Evolutionary conservation across 2,329 filamentous ascomycete species (phyloP).

Genomic region (Escovopsis sp.): DNA sequence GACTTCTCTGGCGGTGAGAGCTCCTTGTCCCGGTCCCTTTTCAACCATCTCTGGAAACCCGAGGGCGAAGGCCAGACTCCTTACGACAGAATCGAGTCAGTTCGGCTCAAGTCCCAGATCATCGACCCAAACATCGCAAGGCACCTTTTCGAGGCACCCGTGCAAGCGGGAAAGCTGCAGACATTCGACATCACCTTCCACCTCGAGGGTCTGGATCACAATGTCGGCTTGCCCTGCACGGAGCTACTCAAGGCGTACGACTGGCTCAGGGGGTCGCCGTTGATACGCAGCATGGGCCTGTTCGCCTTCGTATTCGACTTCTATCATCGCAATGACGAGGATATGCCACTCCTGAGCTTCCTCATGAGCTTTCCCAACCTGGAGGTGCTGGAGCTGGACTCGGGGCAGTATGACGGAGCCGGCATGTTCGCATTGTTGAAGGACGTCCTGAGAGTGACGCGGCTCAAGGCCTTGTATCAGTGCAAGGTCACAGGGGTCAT

Average conservation of each 20-base stretch:
- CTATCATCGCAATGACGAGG: slow-evolving; percentile 13
- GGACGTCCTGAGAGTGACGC: slow-evolving; percentile 14
- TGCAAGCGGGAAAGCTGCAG: slow-evolving; percentile 15
- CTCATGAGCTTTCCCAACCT: slow-evolving; percentile 22
- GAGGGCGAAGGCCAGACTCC: background rate
- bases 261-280: slow-evolving; percentile 21
- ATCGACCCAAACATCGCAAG: slow-evolving; percentile 12
- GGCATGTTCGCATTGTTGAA: slow-evolving; percentile 16
- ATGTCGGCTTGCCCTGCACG: slow-evolving; percentile 12
- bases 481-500: slow-evolving; percentile 14
- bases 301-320: slow-evolving; percentile 19
- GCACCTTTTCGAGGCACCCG: slow-evolving; percentile 11
- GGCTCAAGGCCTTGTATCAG: slow-evolving; percentile 20
- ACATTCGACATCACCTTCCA: slow-evolving; percentile 23
- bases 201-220: slow-evolving; percentile 9
- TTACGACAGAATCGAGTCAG: slow-evolving; percentile 13
- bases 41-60: background rate
- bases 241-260: slow-evolving; percentile 16
- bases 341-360: slow-evolving; percentile 18
- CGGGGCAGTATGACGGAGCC: slow-evolving; percentile 13
- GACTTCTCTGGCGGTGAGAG: slow-evolving; percentile 9
- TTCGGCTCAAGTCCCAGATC: slow-evolving; percentile 14
- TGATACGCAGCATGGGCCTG: slow-evolving; percentile 19
- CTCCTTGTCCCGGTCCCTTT: no score
- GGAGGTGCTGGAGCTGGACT: slow-evolving; percentile 20